Conservation (phyloP, 139 green algal species). For the Deuterostichococcus epilithicus region DNA sequence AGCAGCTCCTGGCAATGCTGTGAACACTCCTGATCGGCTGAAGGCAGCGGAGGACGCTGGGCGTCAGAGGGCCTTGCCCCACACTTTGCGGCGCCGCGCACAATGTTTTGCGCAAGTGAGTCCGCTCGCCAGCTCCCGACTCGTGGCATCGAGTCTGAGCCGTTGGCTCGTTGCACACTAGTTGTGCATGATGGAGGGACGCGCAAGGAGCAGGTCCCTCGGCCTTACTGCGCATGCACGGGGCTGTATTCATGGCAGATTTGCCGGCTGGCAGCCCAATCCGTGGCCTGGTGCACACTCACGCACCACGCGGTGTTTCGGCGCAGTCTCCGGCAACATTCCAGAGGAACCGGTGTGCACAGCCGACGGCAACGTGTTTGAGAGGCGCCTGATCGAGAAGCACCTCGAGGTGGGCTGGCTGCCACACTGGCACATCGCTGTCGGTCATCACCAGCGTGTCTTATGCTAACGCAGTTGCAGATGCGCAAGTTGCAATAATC, state of each 20-base stretch:
- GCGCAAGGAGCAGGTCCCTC: too few species aligned
- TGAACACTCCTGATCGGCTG: too few species aligned
- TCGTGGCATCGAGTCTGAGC: too few species aligned
- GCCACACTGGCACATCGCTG: not conserved
- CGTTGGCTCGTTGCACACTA: too few species aligned
- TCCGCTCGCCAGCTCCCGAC: not conserved
- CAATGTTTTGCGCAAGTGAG: constrained; percentile 29
- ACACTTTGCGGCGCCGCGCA: not conserved
- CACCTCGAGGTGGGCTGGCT: constrained; percentile 43
- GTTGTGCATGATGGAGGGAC: too few species aligned
- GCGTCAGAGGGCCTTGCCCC: not conserved
- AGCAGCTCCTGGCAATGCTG: too few species aligned
- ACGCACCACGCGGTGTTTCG: too few species aligned
- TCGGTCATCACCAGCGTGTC: not conserved
- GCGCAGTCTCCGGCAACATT: constrained; percentile 75
- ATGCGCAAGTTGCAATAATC: not conserved
- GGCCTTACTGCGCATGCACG: too few species aligned
- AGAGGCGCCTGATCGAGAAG: constrained; percentile 85
- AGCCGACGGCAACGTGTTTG: constrained; percentile 83
- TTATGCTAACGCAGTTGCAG: not conserved
- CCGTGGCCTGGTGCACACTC: too few species aligned
- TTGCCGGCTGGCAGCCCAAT: too few species aligned
- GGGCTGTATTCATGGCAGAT: too few species aligned
- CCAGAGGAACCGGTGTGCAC: constrained; percentile 87
- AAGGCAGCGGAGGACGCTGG: not conserved